These are phyloP conservation scores for Thraustochytrium striatum DNA, from an alignment of 352 stramenopile species.

Conservation along the genomic window DNA sequence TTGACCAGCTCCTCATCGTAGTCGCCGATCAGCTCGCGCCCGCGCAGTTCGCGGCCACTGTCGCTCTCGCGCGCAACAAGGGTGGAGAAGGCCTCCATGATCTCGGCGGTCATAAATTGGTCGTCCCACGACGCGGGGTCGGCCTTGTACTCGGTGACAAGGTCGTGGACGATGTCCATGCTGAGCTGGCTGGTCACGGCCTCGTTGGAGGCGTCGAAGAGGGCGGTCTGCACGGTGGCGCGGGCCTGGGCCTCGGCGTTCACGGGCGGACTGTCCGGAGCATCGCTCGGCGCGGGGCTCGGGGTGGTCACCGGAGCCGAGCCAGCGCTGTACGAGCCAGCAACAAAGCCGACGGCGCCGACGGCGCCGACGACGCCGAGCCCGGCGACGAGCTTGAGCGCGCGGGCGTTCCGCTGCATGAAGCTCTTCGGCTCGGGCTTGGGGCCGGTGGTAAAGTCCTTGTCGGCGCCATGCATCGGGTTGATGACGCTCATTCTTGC, in stretches of 20 bases:
- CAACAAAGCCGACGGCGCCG: neutral
- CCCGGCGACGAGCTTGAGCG: neutral
- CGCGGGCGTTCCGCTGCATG: neutral
- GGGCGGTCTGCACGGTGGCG: neutral
- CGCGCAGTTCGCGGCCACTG: no score
- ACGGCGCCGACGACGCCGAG: neutral
- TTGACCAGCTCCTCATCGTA: no score
- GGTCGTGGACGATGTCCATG: neutral
- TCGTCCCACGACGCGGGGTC: conserved; percentile 22
- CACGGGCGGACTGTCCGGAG: no score
- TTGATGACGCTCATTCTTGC: no score
- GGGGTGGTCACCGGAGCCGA: no score
- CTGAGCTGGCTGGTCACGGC: conserved; percentile 4
- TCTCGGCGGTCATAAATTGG: conserved; percentile 23
- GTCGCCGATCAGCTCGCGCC: no score
- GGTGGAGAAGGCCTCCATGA: conserved; percentile 15
- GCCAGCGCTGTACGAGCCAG: neutral
- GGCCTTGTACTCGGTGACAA: conserved; percentile 26
- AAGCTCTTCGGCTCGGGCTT: no score
- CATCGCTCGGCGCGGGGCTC: no score
- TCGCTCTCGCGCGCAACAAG: no score
- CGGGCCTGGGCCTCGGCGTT: neutral
- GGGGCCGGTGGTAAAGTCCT: no score
- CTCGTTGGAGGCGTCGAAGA: conserved; percentile 1
- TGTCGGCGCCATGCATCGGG: no score